phyloP scores from a whole-genome alignment of 352 stramenopile genomes.

The Pythium oligandrum region DNA sequence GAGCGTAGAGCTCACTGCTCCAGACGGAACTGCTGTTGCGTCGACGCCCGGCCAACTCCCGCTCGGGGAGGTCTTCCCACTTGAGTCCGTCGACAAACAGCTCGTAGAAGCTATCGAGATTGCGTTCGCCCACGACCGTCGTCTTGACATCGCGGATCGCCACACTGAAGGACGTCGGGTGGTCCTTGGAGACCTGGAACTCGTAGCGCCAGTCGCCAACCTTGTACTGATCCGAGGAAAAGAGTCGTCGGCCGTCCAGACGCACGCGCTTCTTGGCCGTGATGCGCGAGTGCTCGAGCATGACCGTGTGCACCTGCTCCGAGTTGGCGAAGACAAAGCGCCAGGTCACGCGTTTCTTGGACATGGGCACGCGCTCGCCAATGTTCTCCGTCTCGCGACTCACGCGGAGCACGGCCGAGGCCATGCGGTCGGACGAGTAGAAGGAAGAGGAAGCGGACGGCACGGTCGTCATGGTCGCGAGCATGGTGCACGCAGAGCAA shows the following conservation, averaged over 20 bases:
- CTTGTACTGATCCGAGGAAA: constrained; percentile 64
- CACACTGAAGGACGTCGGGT: constrained; percentile 43
- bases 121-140: constrained; percentile 64
- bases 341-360: constrained; percentile 85
- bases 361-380: constrained; percentile 67
- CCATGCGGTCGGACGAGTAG: background rate
- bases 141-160: constrained; percentile 71
- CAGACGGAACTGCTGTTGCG: constrained; percentile 43
- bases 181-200: constrained; percentile 44
- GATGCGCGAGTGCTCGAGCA: constrained; percentile 80
- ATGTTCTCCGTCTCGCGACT: constrained; percentile 80
- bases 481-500: constrained; percentile 3
- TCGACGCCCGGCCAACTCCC: constrained; percentile 28
- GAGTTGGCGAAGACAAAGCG: constrained; percentile 73
- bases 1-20: constrained; percentile 77
- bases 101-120: constrained; percentile 67
- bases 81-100: constrained; percentile 51
- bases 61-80: constrained; percentile 66
- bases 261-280: constrained; percentile 80
- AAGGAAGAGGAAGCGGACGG: background rate
- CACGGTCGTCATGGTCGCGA: constrained; percentile 9
- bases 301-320: constrained; percentile 79
- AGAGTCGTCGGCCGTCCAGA: constrained; percentile 71
- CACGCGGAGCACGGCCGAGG: constrained; percentile 46
- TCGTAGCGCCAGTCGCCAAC: constrained; percentile 72